Evolutionary conservation across 2,329 filamentous ascomycete species (phyloP).

Genomic region (Cadophora gregata): DNA sequence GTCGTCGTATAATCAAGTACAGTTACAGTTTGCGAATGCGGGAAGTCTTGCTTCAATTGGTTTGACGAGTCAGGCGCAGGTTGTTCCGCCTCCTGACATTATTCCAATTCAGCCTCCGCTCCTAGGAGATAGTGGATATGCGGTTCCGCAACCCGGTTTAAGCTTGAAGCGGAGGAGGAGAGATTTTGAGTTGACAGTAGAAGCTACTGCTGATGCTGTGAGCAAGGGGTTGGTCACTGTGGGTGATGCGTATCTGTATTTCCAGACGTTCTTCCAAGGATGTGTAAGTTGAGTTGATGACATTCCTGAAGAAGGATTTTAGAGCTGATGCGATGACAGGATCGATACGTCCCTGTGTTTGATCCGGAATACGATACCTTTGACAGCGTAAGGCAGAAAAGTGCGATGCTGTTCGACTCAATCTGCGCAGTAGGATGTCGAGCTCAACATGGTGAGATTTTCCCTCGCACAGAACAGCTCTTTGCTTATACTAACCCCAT

Average conservation of each 20-base stretch:
- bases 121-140: background rate
- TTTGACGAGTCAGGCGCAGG: background rate
- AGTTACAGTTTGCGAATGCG: background rate
- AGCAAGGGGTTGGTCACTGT: conserved; percentile 29
- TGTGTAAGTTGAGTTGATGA: conserved; percentile 29
- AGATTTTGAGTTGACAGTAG: conserved; percentile 29
- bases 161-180: conserved; percentile 24
- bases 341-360: conserved; percentile 57
- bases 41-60: background rate
- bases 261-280: conserved; percentile 33
- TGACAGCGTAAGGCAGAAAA: conserved; percentile 52
- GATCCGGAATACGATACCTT: conserved; percentile 52
- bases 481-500: background rate
- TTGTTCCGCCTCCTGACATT: background rate
- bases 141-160: background rate
- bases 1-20: background rate
- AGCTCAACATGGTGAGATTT: conserved; percentile 37
- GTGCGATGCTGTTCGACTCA: conserved; percentile 56
- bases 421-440: conserved; percentile 59
- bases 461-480: background rate
- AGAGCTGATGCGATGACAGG: conserved; percentile 16
- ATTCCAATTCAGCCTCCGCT: background rate
- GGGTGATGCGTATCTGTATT: conserved; percentile 32
- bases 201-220: conserved; percentile 24
- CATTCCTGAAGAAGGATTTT: background rate